Percentiles rank a stretch among this genome's conserved stretches.
Conservation (phyloP, 1,139 yeast species). For the Candida neerlandica region DNA sequence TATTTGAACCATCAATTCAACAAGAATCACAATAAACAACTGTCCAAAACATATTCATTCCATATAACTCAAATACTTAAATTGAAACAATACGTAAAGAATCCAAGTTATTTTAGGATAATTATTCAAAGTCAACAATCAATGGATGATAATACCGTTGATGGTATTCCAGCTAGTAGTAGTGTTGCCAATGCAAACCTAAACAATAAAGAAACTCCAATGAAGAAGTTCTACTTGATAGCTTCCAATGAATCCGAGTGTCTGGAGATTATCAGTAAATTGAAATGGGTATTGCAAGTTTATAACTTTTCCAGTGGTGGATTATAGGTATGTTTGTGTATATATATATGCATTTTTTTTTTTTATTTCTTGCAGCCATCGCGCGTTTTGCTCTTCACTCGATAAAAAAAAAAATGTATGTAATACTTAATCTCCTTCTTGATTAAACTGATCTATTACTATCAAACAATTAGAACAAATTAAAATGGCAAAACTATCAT, state of each 20-base stretch:
- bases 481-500: constrained; percentile 28
- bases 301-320: constrained; percentile 29
- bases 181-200: constrained; percentile 7
- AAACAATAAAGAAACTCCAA: constrained; percentile 28
- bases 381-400: background rate
- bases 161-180: constrained; percentile 13
- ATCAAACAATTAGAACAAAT: background rate
- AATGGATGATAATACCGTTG: constrained; percentile 41
- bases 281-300: constrained; percentile 55
- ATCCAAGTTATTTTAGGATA: constrained; percentile 80
- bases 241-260: constrained; percentile 66
- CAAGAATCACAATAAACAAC: constrained; percentile 37
- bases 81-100: constrained; percentile 75
- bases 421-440: background rate
- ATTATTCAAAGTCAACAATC: constrained; percentile 59
- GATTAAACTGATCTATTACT: background rate
- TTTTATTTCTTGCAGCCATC: background rate
- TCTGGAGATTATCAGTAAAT: constrained; percentile 71
- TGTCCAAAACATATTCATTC: constrained; percentile 80
- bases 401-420: background rate
- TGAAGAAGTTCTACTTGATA: constrained; percentile 85
- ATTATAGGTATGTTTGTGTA: constrained; percentile 1
- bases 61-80: constrained; percentile 79
- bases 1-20: constrained; percentile 50
- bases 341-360: background rate